Percentiles rank a stretch among this genome's conserved stretches.
Conservation (phyloP, 2,329 filamentous ascomycete species). For the Xylaria sp. region DNA sequence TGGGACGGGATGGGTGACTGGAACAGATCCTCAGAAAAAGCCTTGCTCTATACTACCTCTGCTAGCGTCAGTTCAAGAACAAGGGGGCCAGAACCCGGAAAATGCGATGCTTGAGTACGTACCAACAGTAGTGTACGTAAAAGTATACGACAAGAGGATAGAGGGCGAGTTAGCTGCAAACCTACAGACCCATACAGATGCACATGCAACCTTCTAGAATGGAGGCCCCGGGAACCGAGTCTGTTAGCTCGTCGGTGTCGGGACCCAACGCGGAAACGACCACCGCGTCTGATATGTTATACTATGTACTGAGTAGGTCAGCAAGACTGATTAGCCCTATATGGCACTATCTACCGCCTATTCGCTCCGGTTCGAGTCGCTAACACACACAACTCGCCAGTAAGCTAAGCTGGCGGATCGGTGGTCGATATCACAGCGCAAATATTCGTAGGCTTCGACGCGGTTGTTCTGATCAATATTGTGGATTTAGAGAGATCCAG, state of each 20-base stretch:
- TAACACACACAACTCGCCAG: neutral
- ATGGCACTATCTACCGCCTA: neutral
- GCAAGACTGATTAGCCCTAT: constrained; percentile 2
- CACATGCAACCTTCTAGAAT: constrained; percentile 4
- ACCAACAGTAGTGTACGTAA: constrained; percentile 3
- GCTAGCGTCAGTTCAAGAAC: neutral
- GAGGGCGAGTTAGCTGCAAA: neutral
- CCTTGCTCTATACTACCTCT: constrained; percentile 11
- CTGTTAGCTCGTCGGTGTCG: constrained; percentile 19
- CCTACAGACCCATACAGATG: constrained; percentile 1
- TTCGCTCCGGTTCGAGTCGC: neutral
- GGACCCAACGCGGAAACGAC: constrained; percentile 24
- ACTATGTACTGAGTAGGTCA: neutral
- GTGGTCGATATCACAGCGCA: neutral
- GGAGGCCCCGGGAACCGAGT: neutral
- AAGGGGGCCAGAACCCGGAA: constrained; percentile 4
- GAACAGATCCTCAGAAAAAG: constrained; percentile 11
- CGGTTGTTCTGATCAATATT: neutral
- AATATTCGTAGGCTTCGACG: neutral
- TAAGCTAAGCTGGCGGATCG: constrained; percentile 1
- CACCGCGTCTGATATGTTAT: constrained; percentile 1
- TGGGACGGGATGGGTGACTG: neutral
- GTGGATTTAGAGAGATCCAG: constrained; percentile 1
- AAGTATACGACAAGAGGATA: neutral
- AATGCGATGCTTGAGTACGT: constrained; percentile 14